These are phyloP conservation scores for Penicillium hesseltinei DNA, from an alignment of 2,329 filamentous ascomycete species.

Conservation along the genomic window DNA sequence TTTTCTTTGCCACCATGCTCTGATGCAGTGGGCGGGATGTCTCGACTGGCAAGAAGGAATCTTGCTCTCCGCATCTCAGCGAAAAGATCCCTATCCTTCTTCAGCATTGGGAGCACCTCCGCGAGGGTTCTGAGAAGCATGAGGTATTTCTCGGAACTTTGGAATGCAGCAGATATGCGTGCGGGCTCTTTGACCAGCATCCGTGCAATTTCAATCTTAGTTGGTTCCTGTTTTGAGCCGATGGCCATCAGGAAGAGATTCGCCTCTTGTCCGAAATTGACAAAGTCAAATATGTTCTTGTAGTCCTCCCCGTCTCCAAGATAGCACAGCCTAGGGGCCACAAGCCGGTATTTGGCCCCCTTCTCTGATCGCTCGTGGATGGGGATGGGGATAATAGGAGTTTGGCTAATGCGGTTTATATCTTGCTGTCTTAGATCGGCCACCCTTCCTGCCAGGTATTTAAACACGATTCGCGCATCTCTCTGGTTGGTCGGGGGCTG, in stretches of 20 bases:
- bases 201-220: slow-evolving; percentile 76
- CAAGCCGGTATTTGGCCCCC: slow-evolving; percentile 48
- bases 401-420: slow-evolving; percentile 60
- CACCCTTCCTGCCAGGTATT: slow-evolving; percentile 77
- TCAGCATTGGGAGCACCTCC: slow-evolving; percentile 67
- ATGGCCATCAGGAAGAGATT: slow-evolving; percentile 86
- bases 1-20: slow-evolving; percentile 18
- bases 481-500: slow-evolving; percentile 66
- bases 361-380: slow-evolving; percentile 41
- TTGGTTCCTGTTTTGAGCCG: slow-evolving; percentile 88
- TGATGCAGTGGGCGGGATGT: slow-evolving; percentile 51
- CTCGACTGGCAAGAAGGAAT: slow-evolving; percentile 81
- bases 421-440: slow-evolving; percentile 67
- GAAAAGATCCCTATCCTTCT: slow-evolving; percentile 75
- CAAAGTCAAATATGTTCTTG: slow-evolving; percentile 92
- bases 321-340: slow-evolving; percentile 74
- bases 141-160: slow-evolving; percentile 81
- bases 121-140: slow-evolving; percentile 77
- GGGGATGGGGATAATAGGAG: slow-evolving; percentile 69
- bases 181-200: slow-evolving; percentile 83
- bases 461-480: slow-evolving; percentile 71
- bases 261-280: slow-evolving; percentile 84
- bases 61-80: slow-evolving; percentile 70
- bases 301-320: slow-evolving; percentile 72
- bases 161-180: slow-evolving; percentile 74